A percentile compares a stretch with the other conserved stretches of the same genome.
These are phyloP conservation scores for Stentor roeselii DNA, from an alignment of 73 alveolate species.

Conservation along the genomic window DNA sequence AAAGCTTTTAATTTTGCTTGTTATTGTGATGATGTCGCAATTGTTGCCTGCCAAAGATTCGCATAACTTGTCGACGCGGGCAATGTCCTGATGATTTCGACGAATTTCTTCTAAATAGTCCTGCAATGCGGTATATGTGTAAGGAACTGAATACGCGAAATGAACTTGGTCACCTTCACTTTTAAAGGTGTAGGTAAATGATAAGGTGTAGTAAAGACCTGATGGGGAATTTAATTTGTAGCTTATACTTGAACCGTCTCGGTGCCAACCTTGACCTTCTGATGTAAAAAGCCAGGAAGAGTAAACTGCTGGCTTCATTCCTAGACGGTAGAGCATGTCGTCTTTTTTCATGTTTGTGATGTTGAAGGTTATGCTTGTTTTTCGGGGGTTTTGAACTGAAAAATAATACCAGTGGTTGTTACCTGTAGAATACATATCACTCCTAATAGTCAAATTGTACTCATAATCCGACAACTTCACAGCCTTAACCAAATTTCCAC, in stretches of 20 bases:
- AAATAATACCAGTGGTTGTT: slow-evolving; percentile 98
- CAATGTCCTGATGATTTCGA: slow-evolving; percentile 38
- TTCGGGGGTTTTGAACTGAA: slow-evolving; percentile 68
- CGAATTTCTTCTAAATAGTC: slow-evolving; percentile 75
- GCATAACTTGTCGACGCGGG: slow-evolving; percentile 66
- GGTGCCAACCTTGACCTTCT: slow-evolving; percentile 64
- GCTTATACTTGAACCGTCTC: slow-evolving; percentile 82
- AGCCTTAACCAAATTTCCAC: slow-evolving; percentile 95
- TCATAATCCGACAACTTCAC: slow-evolving; percentile 68
- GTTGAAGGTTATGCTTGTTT: slow-evolving; percentile 77
- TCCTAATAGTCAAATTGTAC: slow-evolving; percentile 90
- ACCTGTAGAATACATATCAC: slow-evolving; percentile 98
- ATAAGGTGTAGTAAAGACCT: slow-evolving; percentile 67
- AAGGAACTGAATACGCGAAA: slow-evolving; percentile 98
- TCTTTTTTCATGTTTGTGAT: slow-evolving; percentile 97
- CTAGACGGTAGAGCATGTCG: slow-evolving; percentile 86
- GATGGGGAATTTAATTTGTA: slow-evolving; percentile 72
- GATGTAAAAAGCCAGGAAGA: slow-evolving; percentile 46
- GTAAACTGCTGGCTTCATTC: slow-evolving; percentile 79
- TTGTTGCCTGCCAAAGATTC: slow-evolving; percentile 79
- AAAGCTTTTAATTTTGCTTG: slow-evolving; percentile 29
- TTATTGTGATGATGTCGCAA: slow-evolving; percentile 18
- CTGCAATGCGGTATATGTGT: slow-evolving; percentile 90
- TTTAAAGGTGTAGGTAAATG: slow-evolving; percentile 91
- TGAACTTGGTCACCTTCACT: slow-evolving; percentile 94